Conservation (phyloP, 2,329 filamentous ascomycete species). For the Ceratocystis huliohia region DNA sequence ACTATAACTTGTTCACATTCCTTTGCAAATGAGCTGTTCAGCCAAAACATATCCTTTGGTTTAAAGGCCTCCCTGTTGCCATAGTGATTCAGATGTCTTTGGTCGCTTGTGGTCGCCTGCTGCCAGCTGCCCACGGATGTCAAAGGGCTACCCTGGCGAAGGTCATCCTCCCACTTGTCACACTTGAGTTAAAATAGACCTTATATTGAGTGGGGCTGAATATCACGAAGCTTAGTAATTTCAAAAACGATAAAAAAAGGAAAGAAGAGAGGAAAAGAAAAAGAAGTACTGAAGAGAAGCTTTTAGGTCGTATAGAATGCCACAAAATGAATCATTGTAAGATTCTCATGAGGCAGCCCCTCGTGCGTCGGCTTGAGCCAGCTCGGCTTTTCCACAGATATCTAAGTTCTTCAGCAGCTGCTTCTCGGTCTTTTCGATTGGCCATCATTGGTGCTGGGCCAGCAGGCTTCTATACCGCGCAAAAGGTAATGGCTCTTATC, state of each 20-base stretch:
- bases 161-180: neutral
- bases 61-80: neutral
- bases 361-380: neutral
- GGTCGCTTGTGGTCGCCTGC: neutral
- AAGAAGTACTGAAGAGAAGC: neutral
- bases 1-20: neutral
- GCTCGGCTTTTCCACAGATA: neutral
- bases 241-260: no score
- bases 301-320: neutral
- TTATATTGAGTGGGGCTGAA: neutral
- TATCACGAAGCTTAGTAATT: neutral
- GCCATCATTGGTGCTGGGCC: slow-evolving; percentile 89
- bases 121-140: neutral
- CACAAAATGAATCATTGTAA: neutral
- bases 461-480: slow-evolving; percentile 89
- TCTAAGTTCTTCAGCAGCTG: slow-evolving; percentile 21
- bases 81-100: neutral
- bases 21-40: neutral
- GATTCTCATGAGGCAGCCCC: neutral
- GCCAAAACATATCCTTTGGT: neutral
- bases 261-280: no score
- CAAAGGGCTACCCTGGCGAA: neutral
- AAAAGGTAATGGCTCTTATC: slow-evolving; percentile 67
- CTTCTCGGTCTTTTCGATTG: slow-evolving; percentile 53
- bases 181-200: neutral